Evolutionary conservation across 768 basidiomycete genomes (phyloP), one percentile per base, ranked within the genome.

Genomic region (Tylopilus plumbeoviolaceoides): DNA sequence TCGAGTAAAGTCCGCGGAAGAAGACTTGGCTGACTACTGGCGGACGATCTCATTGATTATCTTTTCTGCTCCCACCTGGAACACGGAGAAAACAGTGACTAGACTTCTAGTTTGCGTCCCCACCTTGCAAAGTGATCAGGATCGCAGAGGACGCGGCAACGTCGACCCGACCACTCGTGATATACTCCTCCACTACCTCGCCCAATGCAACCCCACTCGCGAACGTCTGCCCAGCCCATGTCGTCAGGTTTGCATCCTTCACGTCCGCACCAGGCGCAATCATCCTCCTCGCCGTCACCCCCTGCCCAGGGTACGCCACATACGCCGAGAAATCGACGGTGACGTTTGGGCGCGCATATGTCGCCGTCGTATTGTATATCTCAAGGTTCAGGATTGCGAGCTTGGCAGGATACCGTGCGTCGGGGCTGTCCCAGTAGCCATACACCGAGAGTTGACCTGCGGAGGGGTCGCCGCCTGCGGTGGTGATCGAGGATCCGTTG

Each of bases 401-500:
- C 60, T 79, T 80, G 17, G 69, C 57, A 0, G 78, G 78, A 51
- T 71, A 74, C 7, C 61, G 47, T 10, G 69, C 53, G 8, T 52
- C 53, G 1, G 12, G 43, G 28, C 63, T 63, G 41, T 75, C 75
- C 78, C 79, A 81, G 56, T 80, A 76, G 7, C 76, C 80, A 53
- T 80, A 81, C 0, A 71, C 73, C 14, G 79, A 76, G 9, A 80
- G 63, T 52, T 80, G 75, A n/a, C 78, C 77, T 11, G 70, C 65
- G 5, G 77, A 76, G 20, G 59, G 54, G 53, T 80, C 79, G 0
- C 79, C 79, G 5, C 75, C 68, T 27, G 72, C 75, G 0, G 78
- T 79, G 9, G 79, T 81, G 53, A 79, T 77, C 9, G 74, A 74
- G 0, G 80, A 80, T 15, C 78, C 79, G 50, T 81, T 79, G 25